phyloP scores from a whole-genome alignment of 2,329 filamentous ascomycete species.

The Diaporthe ilicicola region DNA sequence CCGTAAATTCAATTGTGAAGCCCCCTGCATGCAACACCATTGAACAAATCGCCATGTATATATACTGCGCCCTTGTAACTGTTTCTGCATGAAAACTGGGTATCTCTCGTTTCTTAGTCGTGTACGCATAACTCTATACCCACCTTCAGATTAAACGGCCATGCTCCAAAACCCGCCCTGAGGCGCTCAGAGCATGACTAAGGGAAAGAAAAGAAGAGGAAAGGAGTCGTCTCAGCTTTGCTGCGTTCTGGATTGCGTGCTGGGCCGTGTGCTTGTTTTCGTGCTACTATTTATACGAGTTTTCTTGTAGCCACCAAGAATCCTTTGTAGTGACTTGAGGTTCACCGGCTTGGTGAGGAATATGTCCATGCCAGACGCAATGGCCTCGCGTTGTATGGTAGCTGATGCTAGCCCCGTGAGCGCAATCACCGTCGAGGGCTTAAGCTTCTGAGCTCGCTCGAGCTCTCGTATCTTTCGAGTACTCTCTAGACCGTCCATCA shows the following conservation, averaged over 20 bases:
- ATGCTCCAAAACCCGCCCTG: too few relatives aligned
- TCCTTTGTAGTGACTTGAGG: constrained; percentile 41
- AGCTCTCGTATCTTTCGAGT: constrained; percentile 40
- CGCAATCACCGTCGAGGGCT: constrained; percentile 53
- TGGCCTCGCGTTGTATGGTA: constrained; percentile 53
- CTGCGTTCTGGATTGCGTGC: too few relatives aligned
- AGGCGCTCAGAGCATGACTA: too few relatives aligned
- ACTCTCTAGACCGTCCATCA: constrained; percentile 44
- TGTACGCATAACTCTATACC: constrained; percentile 13
- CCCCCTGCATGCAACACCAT: too few relatives aligned
- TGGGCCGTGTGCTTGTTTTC: too few relatives aligned
- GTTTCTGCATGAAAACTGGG: background rate
- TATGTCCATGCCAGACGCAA: constrained; percentile 54
- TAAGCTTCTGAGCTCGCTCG: constrained; percentile 34
- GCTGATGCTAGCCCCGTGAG: constrained; percentile 56
- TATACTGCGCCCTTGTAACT: background rate
- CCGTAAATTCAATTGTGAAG: background rate
- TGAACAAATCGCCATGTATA: background rate
- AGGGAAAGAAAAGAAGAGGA: background rate
- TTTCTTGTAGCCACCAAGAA: background rate
- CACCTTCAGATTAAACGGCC: background rate
- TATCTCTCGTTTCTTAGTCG: constrained; percentile 10
- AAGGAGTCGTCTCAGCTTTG: background rate
- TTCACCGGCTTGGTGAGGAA: constrained; percentile 59
- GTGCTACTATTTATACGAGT: too few relatives aligned